A percentile compares a stretch with the other conserved stretches of the same genome.
Evolutionary conservation across 495 filamentous ascomycete genomes (phyloP).

Genomic region (Podospora sp.): DNA sequence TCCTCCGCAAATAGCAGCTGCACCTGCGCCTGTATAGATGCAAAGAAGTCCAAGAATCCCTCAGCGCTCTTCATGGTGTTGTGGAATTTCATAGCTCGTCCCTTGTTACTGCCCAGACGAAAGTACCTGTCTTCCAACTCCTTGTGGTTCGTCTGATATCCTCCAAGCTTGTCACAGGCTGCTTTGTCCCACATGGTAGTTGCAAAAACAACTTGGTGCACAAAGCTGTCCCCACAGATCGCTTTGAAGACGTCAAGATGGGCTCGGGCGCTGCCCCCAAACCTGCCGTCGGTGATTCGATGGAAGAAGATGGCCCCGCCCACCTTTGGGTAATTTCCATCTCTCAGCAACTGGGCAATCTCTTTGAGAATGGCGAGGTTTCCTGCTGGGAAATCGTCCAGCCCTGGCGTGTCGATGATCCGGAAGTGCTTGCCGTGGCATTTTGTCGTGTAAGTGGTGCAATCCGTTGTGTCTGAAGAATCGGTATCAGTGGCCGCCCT

Average conservation of each 20-base stretch:
- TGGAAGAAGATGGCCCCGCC: conserved; percentile 15
- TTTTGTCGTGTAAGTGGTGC: background rate
- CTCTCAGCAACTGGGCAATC: background rate
- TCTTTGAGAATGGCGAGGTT: conserved; percentile 13
- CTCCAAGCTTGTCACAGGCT: background rate
- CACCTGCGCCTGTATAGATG: too few relatives aligned
- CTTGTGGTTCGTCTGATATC: background rate
- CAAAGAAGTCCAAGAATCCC: background rate
- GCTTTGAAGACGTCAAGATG: conserved; percentile 8
- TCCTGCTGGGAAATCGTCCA: conserved; percentile 10
- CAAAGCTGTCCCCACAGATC: background rate
- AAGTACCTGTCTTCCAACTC: conserved; percentile 3
- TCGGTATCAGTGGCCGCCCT: too few relatives aligned
- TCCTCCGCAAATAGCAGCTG: background rate
- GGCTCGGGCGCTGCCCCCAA: conserved; percentile 1
- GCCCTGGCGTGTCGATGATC: conserved; percentile 10
- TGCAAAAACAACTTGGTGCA: conserved; percentile 2
- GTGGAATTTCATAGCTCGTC: background rate
- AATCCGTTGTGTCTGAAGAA: conserved; percentile 7
- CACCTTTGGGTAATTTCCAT: background rate
- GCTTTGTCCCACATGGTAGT: conserved; percentile 14
- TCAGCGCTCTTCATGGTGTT: background rate
- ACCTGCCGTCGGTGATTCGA: conserved; percentile 12
- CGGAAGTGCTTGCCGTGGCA: background rate
- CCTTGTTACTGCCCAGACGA: background rate